Evolutionary conservation across 306 rosid genomes (phyloP), one percentile per base, ranked within the genome.

Genomic region (Dryas drummondii): DNA sequence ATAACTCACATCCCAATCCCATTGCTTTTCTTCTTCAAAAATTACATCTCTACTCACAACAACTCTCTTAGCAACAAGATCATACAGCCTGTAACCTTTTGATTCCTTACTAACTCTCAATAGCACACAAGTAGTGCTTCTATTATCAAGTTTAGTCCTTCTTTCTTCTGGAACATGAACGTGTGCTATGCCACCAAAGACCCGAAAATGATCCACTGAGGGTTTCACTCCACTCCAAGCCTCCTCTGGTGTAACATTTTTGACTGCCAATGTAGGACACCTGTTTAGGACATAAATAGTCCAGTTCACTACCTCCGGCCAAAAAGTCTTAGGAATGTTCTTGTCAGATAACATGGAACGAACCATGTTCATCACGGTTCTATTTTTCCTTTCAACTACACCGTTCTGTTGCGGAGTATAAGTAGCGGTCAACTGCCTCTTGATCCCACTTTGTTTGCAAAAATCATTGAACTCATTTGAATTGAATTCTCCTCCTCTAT

Each of bases 281-380:
- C n/a, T 41, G 0, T 76, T 76, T 27, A 76, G 52, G 11, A 70
- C 64, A 44, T 70, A 62, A 6, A 61, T 17, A 5, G 65, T 70
- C 66, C 66, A 78, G 5, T n/a, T 60, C 17, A 70, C 37, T 46
- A 12, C 81, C 52, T 78, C 50, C 0, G 49, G 68, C 80, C 80
- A 76, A 14, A 76, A 58, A 3, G 19, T 68, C 68, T 76, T 76
- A 2, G 70, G 76, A 32, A 60, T 7, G 16, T 69, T 49, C 45
- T 69, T 77, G 6, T 77, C 54, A 27, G n/a, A 57, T 16, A 70
- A 1, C 71, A 78, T 70, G 4, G 76, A 59, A 12, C 64, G 40
- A 32, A 70, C 80, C 75, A 77, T 58, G n/a, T 76, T 76, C 68
- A 76, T 67, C 45, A 76, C 3, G 1, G 66, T 76, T 66, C 51